Evolutionary conservation across 495 filamentous ascomycete species (phyloP), one percentile per base, ranked within the genome.

Genomic region (Coniosporium apollinis): DNA sequence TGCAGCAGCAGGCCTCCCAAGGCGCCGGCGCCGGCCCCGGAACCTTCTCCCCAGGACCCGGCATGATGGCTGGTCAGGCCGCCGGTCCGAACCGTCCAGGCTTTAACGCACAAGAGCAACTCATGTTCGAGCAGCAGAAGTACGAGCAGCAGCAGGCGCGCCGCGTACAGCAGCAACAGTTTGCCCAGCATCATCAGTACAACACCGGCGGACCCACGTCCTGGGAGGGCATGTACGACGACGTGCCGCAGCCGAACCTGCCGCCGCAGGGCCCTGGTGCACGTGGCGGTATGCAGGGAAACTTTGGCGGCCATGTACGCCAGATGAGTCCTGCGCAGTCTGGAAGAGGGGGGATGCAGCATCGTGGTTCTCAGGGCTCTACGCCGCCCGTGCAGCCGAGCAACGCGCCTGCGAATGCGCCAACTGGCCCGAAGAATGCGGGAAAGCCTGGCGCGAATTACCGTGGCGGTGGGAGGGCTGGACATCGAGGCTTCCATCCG

Each of bases 211-310:
- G 66, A 3, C 76, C 79, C 17, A 86, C 81, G 16, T 83, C 77
- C 16, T 96, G 89, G 87, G 89, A 97, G 56, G 89, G 89, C 37
- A 97, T 97, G 89, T 97, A 97, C 55, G 89, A 97, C 52, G 89
- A 94, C 52, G 84, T 93, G 1, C 91, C 91, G 16, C 84, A 86
- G 48, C 85, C 85, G 6, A 31, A 30, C 19, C 30, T 28, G 17
- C 19, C 19, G n/a, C 19, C 20, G 42, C 51, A 46, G 50, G 49
- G 22, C 13, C 36, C 42, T 24, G 38, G 45, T 24, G 43, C 50
- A 22, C 38, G 42, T 25, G 37, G 42, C n/a, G 44, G 33, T 25
- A 28, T 7, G 38, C 32, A 22, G 33, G 28, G 28, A 33, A 22
- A 33, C 56, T 57, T 36, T 45, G 49, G 22, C 38, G 52, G 30